Evolutionary conservation across 2,329 filamentous ascomycete species (phyloP).

Genomic region (Aspergillus oerlinghausenensis): DNA sequence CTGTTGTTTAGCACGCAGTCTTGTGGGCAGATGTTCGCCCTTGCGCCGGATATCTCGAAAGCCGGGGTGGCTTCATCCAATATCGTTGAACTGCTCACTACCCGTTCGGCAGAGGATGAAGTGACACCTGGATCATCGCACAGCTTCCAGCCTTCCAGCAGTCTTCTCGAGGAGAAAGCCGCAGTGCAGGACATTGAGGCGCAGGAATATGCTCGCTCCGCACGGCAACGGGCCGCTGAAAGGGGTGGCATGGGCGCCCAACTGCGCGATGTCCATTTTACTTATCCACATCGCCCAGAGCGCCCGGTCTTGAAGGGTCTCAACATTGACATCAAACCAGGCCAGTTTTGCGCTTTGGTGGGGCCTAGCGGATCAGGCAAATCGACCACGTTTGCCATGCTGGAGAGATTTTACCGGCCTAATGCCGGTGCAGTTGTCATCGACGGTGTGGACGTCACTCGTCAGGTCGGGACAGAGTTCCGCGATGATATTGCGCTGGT

Average conservation of each 20-base stretch:
- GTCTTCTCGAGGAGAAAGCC: constrained; percentile 19
- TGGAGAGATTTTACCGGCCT: constrained; percentile 53
- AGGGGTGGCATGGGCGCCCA: constrained; percentile 44
- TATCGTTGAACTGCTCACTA: constrained; percentile 44
- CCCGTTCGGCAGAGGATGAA: constrained; percentile 24
- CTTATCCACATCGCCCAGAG: constrained; percentile 61
- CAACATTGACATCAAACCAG: constrained; percentile 53
- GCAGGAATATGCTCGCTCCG: constrained; percentile 3
- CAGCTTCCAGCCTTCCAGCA: constrained; percentile 7
- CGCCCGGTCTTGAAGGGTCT: constrained; percentile 54
- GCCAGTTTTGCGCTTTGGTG: constrained; percentile 61
- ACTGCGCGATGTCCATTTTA: constrained; percentile 59
- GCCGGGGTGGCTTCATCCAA: constrained; percentile 57
- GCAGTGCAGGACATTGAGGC: constrained; percentile 23
- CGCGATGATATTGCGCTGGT: constrained; percentile 45
- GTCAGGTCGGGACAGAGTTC: constrained; percentile 35
- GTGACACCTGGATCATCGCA: constrained; percentile 10
- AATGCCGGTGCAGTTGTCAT: constrained; percentile 48
- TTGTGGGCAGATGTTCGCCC: constrained; percentile 68
- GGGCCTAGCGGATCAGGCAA: constrained; percentile 64
- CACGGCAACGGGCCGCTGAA: constrained; percentile 5
- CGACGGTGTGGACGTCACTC: constrained; percentile 47
- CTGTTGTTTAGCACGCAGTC: constrained; percentile 69
- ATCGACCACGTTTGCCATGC: constrained; percentile 56
- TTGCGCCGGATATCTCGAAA: constrained; percentile 67